Evolutionary conservation across 805 yeast species (phyloP), one percentile per base, ranked within the genome.

Genomic region (Wickerhamiella parazyma): DNA sequence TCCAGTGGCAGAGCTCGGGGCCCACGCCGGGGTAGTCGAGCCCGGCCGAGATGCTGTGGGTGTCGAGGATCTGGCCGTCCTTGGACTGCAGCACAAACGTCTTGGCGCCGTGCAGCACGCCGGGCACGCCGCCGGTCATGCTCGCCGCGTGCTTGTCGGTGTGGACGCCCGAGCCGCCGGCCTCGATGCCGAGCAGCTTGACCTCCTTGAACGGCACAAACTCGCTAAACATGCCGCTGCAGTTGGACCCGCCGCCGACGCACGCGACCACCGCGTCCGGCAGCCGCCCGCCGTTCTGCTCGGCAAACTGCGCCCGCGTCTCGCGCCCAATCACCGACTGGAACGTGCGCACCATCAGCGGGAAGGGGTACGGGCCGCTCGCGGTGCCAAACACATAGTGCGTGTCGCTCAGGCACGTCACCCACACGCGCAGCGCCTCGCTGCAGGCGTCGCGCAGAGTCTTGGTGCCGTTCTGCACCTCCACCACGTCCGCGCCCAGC

Each of bases 11-110:
- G 53, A 91, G 71, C 66, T 91, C 97, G 25, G 99, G 99, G 36
- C 99, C 99, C 38, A 91, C 99, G 65, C 96, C 99, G 20, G 99
- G 99, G 62, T 91, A 91, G 65, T 91, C 99, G 56, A 91, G 72
- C 53, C 99, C 99, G 33, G 99, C 99, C 50, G 95, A 84, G 31
- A 91, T 93, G 18, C 97, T 89, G 62, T 91, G 97, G 9, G 99
- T 91, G 59, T 91, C 98, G 52, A 81, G 93, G 47, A 91, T 84
- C 68, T 91, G 99, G 42, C 99, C 99, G 61, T 91, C 97, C 14
- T 60, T 55, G 56, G 80, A 83, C 67, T 91, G 98, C 59, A 91
- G 72, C 29, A 91, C 93, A 55, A 80, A 91, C 3, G 98, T 89
- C 64, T 73, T 82, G 40, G 89, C 96, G 63, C 99, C 99, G 58